Conservation (phyloP, 164 flowering plant species). For the Vitis riparia region DNA sequence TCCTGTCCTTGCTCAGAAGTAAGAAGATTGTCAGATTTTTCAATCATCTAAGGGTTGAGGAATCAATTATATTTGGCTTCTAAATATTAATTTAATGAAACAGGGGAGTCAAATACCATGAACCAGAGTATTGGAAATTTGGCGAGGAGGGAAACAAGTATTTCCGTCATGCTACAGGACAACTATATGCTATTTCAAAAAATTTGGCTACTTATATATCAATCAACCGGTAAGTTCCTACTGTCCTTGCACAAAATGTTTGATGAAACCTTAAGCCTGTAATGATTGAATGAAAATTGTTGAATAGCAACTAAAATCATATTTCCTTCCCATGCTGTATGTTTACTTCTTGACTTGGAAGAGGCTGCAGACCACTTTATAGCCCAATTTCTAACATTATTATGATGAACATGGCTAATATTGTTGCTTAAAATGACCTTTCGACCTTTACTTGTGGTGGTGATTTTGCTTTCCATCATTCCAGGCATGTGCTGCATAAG, state of each 20-base stretch:
- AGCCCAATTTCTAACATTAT: background rate
- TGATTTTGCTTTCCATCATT: constrained; percentile 7
- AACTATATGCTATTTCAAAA: constrained; percentile 67
- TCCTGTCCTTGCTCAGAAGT: constrained; percentile 69
- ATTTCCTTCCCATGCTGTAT: background rate
- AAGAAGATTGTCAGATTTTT: constrained; percentile 16
- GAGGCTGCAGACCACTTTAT: background rate
- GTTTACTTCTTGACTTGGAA: background rate
- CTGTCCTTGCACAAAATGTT: background rate
- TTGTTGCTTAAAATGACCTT: background rate
- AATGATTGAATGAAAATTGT: background rate
- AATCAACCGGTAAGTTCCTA: constrained; percentile 48
- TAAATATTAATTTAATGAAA: constrained; percentile 1
- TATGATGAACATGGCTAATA: background rate
- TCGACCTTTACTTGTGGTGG: background rate
- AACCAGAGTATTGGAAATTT: constrained; percentile 80
- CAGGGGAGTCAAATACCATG: constrained; percentile 75
- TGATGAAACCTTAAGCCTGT: background rate
- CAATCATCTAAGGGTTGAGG: background rate
- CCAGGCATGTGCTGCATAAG: constrained; percentile 76
- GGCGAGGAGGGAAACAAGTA: constrained; percentile 70
- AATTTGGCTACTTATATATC: constrained; percentile 66
- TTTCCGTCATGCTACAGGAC: constrained; percentile 85
- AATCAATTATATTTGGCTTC: background rate
- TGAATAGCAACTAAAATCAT: background rate